Percentiles rank a stretch among this genome's conserved stretches.
These are phyloP conservation scores for Pleurotus sapidus DNA, from an alignment of 768 basidiomycete species.

Conservation along the genomic window DNA sequence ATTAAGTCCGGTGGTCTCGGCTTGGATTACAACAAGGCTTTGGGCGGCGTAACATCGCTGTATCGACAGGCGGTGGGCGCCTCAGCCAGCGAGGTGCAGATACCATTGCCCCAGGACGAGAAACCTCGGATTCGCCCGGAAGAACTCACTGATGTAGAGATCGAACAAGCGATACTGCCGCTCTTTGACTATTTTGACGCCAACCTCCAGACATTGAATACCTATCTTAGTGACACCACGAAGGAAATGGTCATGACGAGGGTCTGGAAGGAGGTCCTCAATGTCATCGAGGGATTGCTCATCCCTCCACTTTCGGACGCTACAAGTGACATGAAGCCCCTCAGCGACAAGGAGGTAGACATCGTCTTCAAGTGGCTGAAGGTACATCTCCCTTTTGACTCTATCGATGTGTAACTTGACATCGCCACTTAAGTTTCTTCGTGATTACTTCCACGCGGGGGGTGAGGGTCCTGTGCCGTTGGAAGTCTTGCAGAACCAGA, in stretches of 20 bases:
- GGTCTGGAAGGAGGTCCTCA: conserved; percentile 95
- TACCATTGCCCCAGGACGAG: conserved; percentile 71
- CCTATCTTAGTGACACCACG: conserved; percentile 77
- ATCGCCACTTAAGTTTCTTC: conserved; percentile 62
- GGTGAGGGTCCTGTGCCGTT: conserved; percentile 90
- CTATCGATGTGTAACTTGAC: conserved; percentile 4
- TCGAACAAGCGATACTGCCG: conserved; percentile 87
- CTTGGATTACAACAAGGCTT: conserved; percentile 87
- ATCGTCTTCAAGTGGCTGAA: conserved; percentile 99
- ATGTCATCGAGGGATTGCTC: conserved; percentile 81
- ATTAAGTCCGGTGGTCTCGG: conserved; percentile 56
- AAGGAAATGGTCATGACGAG: conserved; percentile 91
- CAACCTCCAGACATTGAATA: conserved; percentile 89
- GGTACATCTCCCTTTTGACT: conserved; percentile 36
- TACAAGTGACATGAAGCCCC: conserved; percentile 85
- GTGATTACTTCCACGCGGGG: conserved; percentile 92
- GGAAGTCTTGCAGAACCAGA: conserved; percentile 87
- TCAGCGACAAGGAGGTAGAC: conserved; percentile 95
- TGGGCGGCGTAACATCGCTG: conserved; percentile 78
- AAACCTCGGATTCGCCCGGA: conserved; percentile 78
- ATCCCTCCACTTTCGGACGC: conserved; percentile 88
- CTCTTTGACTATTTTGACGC: conserved; percentile 96
- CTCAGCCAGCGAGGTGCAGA: conserved; percentile 67
- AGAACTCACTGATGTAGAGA: conserved; percentile 87
- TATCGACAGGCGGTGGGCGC: conserved; percentile 76